Base-by-base conservation (phyloP, 768 basidiomycete genomes). In the Cyclocybe cylindracea region DNA sequence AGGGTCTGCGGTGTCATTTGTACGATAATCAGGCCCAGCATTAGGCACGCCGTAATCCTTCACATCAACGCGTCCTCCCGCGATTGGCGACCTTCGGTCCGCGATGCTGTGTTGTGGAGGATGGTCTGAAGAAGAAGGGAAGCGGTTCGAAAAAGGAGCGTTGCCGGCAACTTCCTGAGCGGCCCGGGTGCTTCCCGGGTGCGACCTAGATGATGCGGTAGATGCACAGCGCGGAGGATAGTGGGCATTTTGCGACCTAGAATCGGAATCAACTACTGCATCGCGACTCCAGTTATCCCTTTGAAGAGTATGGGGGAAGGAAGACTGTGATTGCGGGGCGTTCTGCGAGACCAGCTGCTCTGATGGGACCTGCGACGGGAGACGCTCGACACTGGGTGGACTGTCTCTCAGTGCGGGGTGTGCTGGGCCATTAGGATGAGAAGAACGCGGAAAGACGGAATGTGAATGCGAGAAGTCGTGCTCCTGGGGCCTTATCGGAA, bases 321-420 rank as follows among this genome's bases (percentile, higher is more conserved):
- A 42, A n/a, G 39, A n/a, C 39, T 4, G 45, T 8, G 40, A 41
- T 33, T 36, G 39, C 10, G 19, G 14, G 19, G 38, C 2, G 13
- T 39, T 29, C 39, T 48, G 51, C 3, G 50, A 32, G 29, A 39
- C 32, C 7, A 39, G 35, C 10, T 52, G 38, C 14, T 51, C 53
- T 13, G 53, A 45, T 5, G 58, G 50, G 6, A 57, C 45, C 8
- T 56, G 53, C 3, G 64, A 65, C 8, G 64, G 55, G 9, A 65
- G 24, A 38, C 64, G 58, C 50, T 65, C 64, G 11, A 65, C 64
- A 18, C 50, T 58, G 14, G 64, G 61, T 11, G 61, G 63, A 44
- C 59, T 62, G 39, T 54, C 54, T 59, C 54, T 35, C 46, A 33
- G 16, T 39, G 34, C 36, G 54, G 31, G 45, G 24, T 24, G 24